Evolutionary conservation across 345 rosid genomes (phyloP).

Genomic region (Eucalyptus marginata): DNA sequence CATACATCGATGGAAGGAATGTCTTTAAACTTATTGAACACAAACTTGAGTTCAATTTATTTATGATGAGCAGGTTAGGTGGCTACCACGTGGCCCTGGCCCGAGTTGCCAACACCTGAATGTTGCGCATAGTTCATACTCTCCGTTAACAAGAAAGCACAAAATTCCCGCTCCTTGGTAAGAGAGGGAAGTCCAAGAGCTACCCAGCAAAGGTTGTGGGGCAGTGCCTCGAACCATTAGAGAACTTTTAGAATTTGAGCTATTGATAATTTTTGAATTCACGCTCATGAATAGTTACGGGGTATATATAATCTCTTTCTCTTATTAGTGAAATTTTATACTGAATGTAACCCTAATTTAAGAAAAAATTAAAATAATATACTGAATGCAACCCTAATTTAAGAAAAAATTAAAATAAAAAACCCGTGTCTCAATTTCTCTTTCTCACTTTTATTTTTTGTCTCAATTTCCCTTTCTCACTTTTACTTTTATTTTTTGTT

Average conservation of each 20-base stretch:
- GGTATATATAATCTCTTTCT: not conserved
- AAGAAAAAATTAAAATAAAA: not conserved
- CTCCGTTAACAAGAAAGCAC: fast-evolving
- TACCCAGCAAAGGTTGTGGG: fast-evolving
- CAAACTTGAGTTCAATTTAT: not conserved
- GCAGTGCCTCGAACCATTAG: too few species aligned
- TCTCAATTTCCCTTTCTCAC: too few species aligned
- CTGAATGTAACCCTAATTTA: too few species aligned
- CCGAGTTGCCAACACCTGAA: not conserved
- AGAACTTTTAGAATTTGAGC: not conserved
- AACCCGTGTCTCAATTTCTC: not conserved
- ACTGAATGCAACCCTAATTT: too few species aligned
- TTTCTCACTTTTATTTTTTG: too few species aligned
- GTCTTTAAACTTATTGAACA: not conserved
- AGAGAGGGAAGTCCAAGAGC: not conserved
- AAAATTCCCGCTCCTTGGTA: not conserved
- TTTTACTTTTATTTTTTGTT: too few species aligned
- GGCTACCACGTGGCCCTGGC: fast-evolving
- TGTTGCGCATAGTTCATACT: not conserved
- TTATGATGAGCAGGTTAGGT: fast-evolving
- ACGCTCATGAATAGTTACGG: too few species aligned
- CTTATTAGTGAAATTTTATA: too few species aligned
- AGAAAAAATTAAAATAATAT: too few species aligned
- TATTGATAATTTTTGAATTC: too few species aligned
- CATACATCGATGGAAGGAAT: not conserved